Base-by-base conservation (phyloP, 2,329 filamentous ascomycete species). In the Alternaria novae-zelandiae region DNA sequence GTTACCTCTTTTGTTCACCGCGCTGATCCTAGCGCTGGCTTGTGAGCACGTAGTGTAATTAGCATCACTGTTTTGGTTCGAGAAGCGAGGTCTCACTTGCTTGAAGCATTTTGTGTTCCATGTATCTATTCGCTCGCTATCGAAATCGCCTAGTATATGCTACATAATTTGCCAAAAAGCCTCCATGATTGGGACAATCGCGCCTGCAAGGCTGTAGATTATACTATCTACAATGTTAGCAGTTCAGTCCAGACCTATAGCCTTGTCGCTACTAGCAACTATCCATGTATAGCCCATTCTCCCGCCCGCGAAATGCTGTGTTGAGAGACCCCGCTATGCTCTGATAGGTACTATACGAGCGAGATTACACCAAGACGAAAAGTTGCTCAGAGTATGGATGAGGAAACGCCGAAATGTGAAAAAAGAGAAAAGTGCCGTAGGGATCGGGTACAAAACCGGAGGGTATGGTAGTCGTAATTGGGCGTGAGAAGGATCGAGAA, bases 401-500 rank as follows among this genome's bases (percentile, higher is more conserved):
- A 23, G 30, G 20, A 53, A 53, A 36, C 49, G 30, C 49, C 49
- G 20, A 4, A 36, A 53, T 41, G 30, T 41, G 1, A 4, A 23
- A 41, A 36, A 53, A 41, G 2, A n/a, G 32, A 51, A 53, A 25
- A 15, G 30, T n/a, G 30, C 15, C 13, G 28, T 53, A 13, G 2
- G 9, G 28, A 50, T 30, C 26, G 36, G 30, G 25, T 23, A 36
- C 41, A 28, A 13, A 50, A 50, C 21, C 4, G 21, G 30, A 20
- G 54, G 54, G 53, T 47, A 56, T 36, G 50, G 26, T 23, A 57
- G 45, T 61, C 59, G 59, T 62, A 13, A 62, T 36, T 56, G 49
- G 54, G 43, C 59, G 21, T 62, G 41, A 62, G 21, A 58, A 46
- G 10, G 49, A n/a, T 51, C 11, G 17, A 36, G 28, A 53, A n/a